These are phyloP conservation scores for Postia placenta DNA, from an alignment of 768 basidiomycete genomes.

Conservation along the genomic window DNA sequence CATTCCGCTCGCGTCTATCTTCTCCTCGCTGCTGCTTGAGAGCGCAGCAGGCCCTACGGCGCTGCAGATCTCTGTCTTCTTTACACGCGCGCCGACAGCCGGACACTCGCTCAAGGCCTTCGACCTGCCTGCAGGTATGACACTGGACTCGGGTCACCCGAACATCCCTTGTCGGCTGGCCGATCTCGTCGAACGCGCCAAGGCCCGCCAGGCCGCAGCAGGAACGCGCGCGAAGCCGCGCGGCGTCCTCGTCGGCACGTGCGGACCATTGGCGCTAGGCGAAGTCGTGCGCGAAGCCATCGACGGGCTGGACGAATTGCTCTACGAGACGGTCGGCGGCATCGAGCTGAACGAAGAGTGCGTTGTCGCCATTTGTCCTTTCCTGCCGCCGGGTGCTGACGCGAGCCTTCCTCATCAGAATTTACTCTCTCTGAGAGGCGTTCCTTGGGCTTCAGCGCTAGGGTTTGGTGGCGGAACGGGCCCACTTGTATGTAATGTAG, in stretches of 20 bases:
- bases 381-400: neutral
- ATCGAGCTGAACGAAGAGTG: constrained; percentile 38
- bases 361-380: constrained; percentile 12
- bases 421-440: no score
- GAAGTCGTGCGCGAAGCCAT: constrained; percentile 33
- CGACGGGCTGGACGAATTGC: constrained; percentile 26
- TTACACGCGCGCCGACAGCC: constrained; percentile 30
- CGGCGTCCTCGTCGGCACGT: constrained; percentile 37
- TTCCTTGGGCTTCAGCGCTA: no score
- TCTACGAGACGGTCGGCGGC: constrained; percentile 31
- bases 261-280: constrained; percentile 34
- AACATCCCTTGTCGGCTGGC: neutral
- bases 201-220: neutral
- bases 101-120: constrained; percentile 5
- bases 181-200: neutral
- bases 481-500: no score
- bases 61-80: constrained; percentile 35
- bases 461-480: no score
- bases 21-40: constrained; percentile 32
- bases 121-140: constrained; percentile 24
- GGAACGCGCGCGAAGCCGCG: constrained; percentile 3
- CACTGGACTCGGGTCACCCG: constrained; percentile 24
- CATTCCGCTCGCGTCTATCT: constrained; percentile 31
- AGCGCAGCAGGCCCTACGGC: constrained; percentile 18
- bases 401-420: neutral